Evolutionary conservation across 2,329 filamentous ascomycete genomes (phyloP).

Genomic region (Aphanoascus verrucosus): DNA sequence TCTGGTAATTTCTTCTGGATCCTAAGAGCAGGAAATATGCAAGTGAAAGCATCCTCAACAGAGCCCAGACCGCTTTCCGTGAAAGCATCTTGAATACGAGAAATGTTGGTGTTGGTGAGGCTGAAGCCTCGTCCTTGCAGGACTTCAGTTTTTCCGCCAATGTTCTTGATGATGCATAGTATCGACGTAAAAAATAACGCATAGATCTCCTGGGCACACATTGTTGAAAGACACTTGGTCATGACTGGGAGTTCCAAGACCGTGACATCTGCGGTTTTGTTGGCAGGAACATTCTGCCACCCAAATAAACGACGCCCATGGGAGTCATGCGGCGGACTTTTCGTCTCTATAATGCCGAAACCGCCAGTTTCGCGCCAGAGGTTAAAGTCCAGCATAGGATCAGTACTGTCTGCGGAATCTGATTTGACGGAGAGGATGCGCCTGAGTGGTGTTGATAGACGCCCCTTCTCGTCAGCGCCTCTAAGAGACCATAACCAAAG

Average conservation of each 20-base stretch:
- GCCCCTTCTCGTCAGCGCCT: too few species aligned
- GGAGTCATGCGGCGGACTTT: neutral
- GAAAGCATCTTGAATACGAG: constrained; percentile 22
- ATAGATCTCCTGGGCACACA: constrained; percentile 29
- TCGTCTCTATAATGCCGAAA: constrained; percentile 14
- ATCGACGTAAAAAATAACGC: constrained; percentile 12
- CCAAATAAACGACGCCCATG: neutral
- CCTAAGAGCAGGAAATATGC: constrained; percentile 22
- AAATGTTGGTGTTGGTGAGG: constrained; percentile 16
- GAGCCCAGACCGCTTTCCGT: constrained; percentile 20
- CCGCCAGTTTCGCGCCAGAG: constrained; percentile 2
- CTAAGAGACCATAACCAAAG: constrained; percentile 27
- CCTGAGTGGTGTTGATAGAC: too few species aligned
- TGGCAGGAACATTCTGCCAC: constrained; percentile 11
- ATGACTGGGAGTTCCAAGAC: constrained; percentile 20
- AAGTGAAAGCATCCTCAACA: constrained; percentile 25
- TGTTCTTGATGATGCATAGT: constrained; percentile 21
- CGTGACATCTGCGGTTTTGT: constrained; percentile 19
- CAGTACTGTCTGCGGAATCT: too few species aligned
- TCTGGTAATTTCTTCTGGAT: constrained; percentile 10
- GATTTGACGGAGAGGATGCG: too few species aligned
- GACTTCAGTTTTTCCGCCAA: constrained; percentile 13
- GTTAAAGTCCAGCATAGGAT: constrained; percentile 6
- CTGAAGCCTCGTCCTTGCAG: constrained; percentile 14
- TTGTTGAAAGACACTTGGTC: constrained; percentile 19